A percentile compares a stretch with the other conserved stretches of the same genome.
phyloP scores from a whole-genome alignment of 2,329 filamentous ascomycete species.

The Davidsoniella australis region DNA sequence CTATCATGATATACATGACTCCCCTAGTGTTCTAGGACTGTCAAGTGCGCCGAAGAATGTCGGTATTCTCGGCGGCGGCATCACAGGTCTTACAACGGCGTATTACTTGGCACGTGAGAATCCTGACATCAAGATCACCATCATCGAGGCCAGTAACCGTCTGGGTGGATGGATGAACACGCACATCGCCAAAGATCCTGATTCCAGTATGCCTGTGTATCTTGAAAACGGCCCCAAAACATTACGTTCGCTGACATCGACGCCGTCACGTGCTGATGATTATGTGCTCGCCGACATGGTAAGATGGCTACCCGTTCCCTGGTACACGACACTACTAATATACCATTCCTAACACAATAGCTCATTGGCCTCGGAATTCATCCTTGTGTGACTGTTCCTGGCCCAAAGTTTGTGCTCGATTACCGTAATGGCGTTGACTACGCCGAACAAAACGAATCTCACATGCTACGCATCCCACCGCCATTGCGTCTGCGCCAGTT shows the following conservation, averaged over 20 bases:
- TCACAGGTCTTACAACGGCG: conserved; percentile 65
- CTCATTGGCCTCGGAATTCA: conserved; percentile 9
- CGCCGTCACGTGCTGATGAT: conserved; percentile 34
- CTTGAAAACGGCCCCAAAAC: conserved; percentile 49
- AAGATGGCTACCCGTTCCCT: conserved; percentile 16
- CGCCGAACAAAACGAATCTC: conserved; percentile 31
- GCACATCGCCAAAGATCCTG: conserved; percentile 32
- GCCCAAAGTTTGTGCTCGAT: conserved; percentile 11
- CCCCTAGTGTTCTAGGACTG: background rate
- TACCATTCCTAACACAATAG: background rate
- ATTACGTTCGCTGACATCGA: conserved; percentile 36
- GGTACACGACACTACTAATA: background rate
- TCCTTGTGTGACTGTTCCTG: conserved; percentile 7
- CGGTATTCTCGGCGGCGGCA: conserved; percentile 62
- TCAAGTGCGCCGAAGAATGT: conserved; percentile 22
- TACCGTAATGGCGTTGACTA: background rate
- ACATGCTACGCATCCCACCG: conserved; percentile 27
- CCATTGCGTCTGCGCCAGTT: conserved; percentile 8
- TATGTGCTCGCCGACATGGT: conserved; percentile 56
- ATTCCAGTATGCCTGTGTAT: conserved; percentile 6
- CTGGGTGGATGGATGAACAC: conserved; percentile 77
- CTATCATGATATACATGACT: background rate
- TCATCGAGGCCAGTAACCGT: conserved; percentile 36
- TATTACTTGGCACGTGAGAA: conserved; percentile 50
- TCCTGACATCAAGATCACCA: conserved; percentile 10